Evolutionary conservation across 176 grass and related monocot species (phyloP).

Genomic region (Cenchrus purpureus): DNA sequence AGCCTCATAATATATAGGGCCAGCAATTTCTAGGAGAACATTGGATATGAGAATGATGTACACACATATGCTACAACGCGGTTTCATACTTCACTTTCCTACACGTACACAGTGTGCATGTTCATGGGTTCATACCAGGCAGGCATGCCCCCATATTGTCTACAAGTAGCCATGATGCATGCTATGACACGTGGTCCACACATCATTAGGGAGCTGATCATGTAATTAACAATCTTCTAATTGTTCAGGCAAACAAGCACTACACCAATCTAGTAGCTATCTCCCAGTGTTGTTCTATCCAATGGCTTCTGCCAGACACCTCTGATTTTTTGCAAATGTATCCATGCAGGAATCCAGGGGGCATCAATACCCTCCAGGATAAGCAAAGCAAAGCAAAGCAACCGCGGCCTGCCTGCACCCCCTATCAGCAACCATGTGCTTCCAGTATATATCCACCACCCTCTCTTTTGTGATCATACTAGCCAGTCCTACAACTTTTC

Average conservation of each 20-base stretch:
- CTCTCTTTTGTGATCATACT: conserved; percentile 26
- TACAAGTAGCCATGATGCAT: conserved; percentile 17
- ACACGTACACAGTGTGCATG: conserved; percentile 29
- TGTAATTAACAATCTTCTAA: not conserved
- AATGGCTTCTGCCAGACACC: conserved; percentile 8
- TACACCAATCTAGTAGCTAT: not conserved
- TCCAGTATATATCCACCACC: conserved; percentile 8
- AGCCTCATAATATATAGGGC: not conserved
- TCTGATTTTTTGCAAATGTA: not conserved
- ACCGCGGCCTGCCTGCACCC: conserved; percentile 23
- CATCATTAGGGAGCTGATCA: not conserved
- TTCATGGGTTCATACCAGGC: conserved; percentile 36
- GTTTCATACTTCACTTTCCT: conserved; percentile 36
- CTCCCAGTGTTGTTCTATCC: not conserved
- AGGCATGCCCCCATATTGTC: not conserved
- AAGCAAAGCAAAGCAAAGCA: conserved; percentile 60
- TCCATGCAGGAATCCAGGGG: not conserved
- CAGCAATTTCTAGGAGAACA: not conserved
- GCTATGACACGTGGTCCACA: conserved; percentile 1
- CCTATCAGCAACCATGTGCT: conserved; percentile 34
- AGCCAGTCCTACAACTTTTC: conserved; percentile 44
- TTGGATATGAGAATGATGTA: not conserved
- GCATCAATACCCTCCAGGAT: conserved; percentile 50
- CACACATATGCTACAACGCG: not conserved
- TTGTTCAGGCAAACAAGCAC: not conserved